Evolutionary conservation across 2,329 filamentous ascomycete genomes (phyloP), one percentile per base, ranked within the genome.

Genomic region (Tolypocladium cylindrosporum): DNA sequence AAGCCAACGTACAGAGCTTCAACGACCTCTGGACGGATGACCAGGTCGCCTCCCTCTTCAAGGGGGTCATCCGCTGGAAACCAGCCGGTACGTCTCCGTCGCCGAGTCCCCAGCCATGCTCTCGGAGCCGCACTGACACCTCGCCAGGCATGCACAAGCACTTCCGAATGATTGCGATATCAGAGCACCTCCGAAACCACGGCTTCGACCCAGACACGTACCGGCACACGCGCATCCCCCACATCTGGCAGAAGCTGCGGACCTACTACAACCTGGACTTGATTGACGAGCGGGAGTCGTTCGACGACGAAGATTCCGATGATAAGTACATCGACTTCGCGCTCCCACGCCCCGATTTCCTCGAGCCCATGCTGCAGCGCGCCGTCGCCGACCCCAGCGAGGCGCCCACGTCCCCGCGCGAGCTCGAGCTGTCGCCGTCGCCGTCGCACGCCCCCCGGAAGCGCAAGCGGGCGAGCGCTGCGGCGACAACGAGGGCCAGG

Each of bases 1-100:
- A 67, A 37, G 59, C 63, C 13, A 62, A 61, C 4, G 59, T 59
- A 13, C 63, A 65, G 6, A 62, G 64, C 13, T 65, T 60, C 54
- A 82, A 84, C 58, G 90, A 93, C 63, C 83, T 87, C 34, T 99
- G 94, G 94, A 97, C 91, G 4, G 92, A 96, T 67, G 93, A 97
- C 68, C 94, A 99, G 72, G 88, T 96, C 64, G 91, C 90, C 1
- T 92, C 91, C 45, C 80, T 99, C 1, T 91, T 96, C 75, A 97
- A 97, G 70, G 91, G 87, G 56, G 88, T 97, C 64, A 92, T 97
- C 63, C 83, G 87, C 69, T 96, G 90, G 88, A 99, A 99, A 71
- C 94, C 94, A n/a, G 93, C 93, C 45, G 93, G 91, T 90, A 69
- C 63, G 69, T 61, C 31, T 36, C 42, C 31, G 19, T 24, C 21